A percentile compares a stretch with the other conserved stretches of the same genome.
phyloP scores from a whole-genome alignment of 2,329 filamentous ascomycete genomes.

The Fusarium sp. region DNA sequence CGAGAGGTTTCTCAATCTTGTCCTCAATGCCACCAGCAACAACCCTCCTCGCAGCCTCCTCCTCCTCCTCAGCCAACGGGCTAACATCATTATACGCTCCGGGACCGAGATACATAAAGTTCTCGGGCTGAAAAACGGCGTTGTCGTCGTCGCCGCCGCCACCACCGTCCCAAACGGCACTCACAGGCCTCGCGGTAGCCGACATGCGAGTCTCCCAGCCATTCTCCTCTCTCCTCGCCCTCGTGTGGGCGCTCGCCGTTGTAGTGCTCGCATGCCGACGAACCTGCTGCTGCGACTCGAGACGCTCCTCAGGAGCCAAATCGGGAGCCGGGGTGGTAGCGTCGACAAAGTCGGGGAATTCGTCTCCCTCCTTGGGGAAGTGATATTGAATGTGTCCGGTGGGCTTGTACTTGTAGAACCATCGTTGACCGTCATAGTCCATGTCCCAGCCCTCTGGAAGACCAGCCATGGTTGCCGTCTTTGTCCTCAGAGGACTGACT shows the following conservation, averaged over 20 bases:
- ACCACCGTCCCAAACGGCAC: conserved; percentile 47
- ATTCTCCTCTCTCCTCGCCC: conserved; percentile 22
- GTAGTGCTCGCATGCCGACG: conserved; percentile 47
- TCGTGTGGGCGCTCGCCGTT: conserved; percentile 2
- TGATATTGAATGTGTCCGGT: conserved; percentile 66
- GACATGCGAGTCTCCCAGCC: conserved; percentile 44
- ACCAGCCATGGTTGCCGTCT: conserved; percentile 42
- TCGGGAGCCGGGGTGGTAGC: conserved; percentile 50
- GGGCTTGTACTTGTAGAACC: conserved; percentile 67
- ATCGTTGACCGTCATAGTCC: conserved; percentile 67
- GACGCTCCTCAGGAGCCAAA: conserved; percentile 62
- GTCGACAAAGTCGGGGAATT: conserved; percentile 65
- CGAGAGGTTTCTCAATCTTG: conserved; percentile 21
- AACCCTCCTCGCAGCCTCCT: conserved; percentile 45
- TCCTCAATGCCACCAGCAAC: conserved; percentile 37
- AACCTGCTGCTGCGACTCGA: conserved; percentile 63
- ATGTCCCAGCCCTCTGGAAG: conserved; percentile 66
- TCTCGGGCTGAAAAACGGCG: conserved; percentile 62
- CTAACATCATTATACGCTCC: conserved; percentile 59
- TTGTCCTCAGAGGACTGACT: conserved; percentile 2
- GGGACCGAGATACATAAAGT: conserved; percentile 64
- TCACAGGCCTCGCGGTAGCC: conserved; percentile 47
- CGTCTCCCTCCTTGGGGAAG: conserved; percentile 67
- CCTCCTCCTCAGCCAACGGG: conserved; percentile 54
- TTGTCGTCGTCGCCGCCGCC: conserved; percentile 39